Base-by-base conservation (phyloP, 257 asterid genomes). In the Jasminum sambac region DNA sequence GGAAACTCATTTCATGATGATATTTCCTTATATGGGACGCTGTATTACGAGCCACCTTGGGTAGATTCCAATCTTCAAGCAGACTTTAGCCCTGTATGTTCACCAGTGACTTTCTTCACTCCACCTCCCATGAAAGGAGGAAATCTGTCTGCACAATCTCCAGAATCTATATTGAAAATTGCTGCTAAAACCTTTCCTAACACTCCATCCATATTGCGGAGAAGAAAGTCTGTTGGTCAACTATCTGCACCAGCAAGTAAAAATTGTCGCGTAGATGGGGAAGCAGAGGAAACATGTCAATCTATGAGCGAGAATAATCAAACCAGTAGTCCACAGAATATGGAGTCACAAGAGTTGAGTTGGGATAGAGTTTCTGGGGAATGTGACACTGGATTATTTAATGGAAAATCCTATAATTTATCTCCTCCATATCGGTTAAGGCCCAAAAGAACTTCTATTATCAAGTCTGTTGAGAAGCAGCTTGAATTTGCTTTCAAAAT, bases 391-490 rank as follows among this genome's bases (percentile, higher is more conserved):
- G 83, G 79, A 58, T 71, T 70, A 65, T 82, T 83, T 71, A 71
- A 78, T 66, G 71, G 72, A 64, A 79, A 75, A 66, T 77, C 93
- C 26, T 82, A 77, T 69, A 91, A 89, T 78, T 88, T 84, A 55
- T 95, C 99, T 62, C 99, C 99, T 74, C 95, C 95, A 21, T 91
- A 87, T 76, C 89, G 97, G 76, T 74, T 89, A 71, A 86, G 84
- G 70, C 84, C 83, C 55, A 87, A 86, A 78, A 78, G 98, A 66
- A 88, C 90, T 63, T 84, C 86, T n/a, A 85, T 80, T 64, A 66
- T 79, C 60, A 89, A 87, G 77, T 89, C 97, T 30, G 85, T 95
- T 36, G 99, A 92, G 88, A 91, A 91, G 90, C 93, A 91, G 88
- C 99, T 95, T 48, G 89, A 88, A 69, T 95, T 95, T 72, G 67